Evolutionary conservation across 257 asterid species (phyloP), one percentile per base, ranked within the genome.

Genomic region (Ilex asprella): DNA sequence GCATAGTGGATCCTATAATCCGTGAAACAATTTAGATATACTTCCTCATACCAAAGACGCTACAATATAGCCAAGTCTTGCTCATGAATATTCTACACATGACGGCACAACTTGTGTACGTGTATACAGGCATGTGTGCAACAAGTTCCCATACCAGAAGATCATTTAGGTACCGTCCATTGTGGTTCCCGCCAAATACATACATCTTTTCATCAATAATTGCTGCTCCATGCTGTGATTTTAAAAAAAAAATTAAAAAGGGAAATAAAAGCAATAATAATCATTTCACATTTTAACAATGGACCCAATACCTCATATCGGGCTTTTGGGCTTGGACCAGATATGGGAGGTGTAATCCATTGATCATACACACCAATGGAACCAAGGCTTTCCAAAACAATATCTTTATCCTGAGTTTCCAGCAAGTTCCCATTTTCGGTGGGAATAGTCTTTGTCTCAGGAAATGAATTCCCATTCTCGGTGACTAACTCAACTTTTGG

Each of bases 111-210:
- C 54, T 49, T 46, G 52, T 46, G 15, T 46, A 46, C 13, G 0
- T 47, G 14, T 54, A 43, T 32, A 61, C 55, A 65, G 11, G 13
- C 52, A 46, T 14, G 63, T 46, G 69, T 47, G 56, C 62, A 52
- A 39, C 56, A 41, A 76, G 31, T 63, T 70, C 50, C 62, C 77
- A 76, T 66, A 91, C 98, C 98, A 88, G 98, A 75, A 88, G 95
- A 83, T 91, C 98, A 76, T 82, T 86, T 49, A 91, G 76, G 77
- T 91, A 91, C 60, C 95, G 98, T 55, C 98, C 98, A 67, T 88
- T 91, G 81, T 88, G 84, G 78, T 88, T 91, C 74, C 98, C 98
- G 31, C 98, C 98, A 78, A 84, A 91, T 74, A 84, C 64, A 78
- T 91, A 91, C 95, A 91, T 91, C 75, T 86, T 88, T 69, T 88